Conservation (phyloP, 2,329 filamentous ascomycete species). For the Peltaster fructicola region DNA sequence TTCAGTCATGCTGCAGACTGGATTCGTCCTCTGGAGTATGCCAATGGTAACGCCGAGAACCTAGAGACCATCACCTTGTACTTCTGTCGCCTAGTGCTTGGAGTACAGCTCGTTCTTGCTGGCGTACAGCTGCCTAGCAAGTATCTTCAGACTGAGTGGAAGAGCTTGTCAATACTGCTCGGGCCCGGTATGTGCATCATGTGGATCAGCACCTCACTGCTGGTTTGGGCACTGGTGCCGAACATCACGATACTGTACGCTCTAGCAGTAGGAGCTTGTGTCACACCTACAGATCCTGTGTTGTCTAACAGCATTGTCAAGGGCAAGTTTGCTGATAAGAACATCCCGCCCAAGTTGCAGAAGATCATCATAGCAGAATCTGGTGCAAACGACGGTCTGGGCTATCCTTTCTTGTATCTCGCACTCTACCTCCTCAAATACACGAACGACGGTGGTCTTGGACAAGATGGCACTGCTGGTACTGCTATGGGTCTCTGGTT, state of each 20-base stretch:
- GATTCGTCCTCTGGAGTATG: conserved; percentile 57
- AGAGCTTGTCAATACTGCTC: conserved; percentile 52
- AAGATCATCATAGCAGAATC: conserved; percentile 51
- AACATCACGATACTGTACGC: conserved; percentile 58
- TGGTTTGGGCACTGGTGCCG: conserved; percentile 63
- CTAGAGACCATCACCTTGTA: conserved; percentile 61
- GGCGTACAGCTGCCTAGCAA: conserved; percentile 74
- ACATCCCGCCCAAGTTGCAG: conserved; percentile 67
- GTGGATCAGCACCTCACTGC: conserved; percentile 67
- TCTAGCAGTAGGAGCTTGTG: conserved; percentile 62
- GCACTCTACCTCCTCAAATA: conserved; percentile 73
- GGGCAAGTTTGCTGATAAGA: conserved; percentile 81
- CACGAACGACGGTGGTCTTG: conserved; percentile 38
- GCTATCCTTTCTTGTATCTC: conserved; percentile 77
- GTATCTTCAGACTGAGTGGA: conserved; percentile 67
- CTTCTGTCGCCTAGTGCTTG: conserved; percentile 73
- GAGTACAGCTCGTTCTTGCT: conserved; percentile 76
- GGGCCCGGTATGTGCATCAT: conserved; percentile 73
- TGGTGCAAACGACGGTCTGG: conserved; percentile 75
- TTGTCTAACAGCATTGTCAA: conserved; percentile 83
- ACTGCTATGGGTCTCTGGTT: conserved; percentile 68
- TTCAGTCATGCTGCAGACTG: conserved; percentile 65
- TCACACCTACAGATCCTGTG: conserved; percentile 85
- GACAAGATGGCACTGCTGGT: conserved; percentile 39
- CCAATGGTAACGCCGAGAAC: conserved; percentile 35